Base-by-base conservation (phyloP, 305 asterid species). In the Fraxinus sp. region DNA sequence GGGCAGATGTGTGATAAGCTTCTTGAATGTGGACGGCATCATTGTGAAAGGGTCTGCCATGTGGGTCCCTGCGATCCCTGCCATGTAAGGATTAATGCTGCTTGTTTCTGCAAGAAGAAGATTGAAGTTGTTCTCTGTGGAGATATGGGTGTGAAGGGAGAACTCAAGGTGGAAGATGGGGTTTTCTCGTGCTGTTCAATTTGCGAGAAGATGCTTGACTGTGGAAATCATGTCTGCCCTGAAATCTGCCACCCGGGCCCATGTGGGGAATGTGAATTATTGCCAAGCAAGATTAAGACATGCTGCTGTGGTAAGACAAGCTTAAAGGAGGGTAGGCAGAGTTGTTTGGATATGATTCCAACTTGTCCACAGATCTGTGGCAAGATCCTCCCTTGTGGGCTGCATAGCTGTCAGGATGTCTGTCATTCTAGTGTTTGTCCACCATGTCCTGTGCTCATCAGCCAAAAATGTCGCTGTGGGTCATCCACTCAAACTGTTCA, bases 241-340 rank as follows among this genome's bases (percentile, higher is more conserved):
- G 98, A 93, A 32, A 82, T 76, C 36, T 95, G 99, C 89, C 99
- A 95, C 86, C 98, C 98, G 5, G 98, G 99, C 13, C 90, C 95
- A 0, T 95, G 99, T 76, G 95, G 97, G 71, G 97, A 93, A 81
- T 95, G 99, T 57, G 95, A 88, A 83, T 84, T 91, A 82, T 77
- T 89, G 81, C 99, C 99, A 3, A 86, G 86, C 80, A 93, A 86
- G 88, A 87, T 92, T 30, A 89, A 81, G 87, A 79, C 95, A 0
- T 95, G 99, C 88, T 93, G 93, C 88, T 95, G 99, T 75, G 97
- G 99, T 37, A 95, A 94, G 86, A 92, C 95, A 6, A 86, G 86
- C 80, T 88, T 92, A 79, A 90, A 59, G 22, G 94, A 91, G 86
- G 91, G 81, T n/a, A 87, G 98, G 33, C 78, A 76, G 80, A 93